Evolutionary conservation across 345 rosid species (phyloP), one percentile per base, ranked within the genome.

Genomic region (Melaleuca quinquenervia): DNA sequence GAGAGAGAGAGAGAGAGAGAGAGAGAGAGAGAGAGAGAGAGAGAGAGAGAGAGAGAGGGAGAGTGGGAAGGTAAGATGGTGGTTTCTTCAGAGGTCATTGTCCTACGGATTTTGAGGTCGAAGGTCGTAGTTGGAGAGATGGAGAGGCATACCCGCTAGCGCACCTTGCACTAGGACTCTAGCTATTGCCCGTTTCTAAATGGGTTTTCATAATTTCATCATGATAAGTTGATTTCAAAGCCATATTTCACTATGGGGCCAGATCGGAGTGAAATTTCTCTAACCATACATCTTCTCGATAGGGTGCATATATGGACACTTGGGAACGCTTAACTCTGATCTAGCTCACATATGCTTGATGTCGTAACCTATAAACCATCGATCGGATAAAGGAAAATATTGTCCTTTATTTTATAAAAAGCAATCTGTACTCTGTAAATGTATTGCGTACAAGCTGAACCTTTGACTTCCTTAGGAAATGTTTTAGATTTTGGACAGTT

Each of bases 41-140:
- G 48, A 82, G 84, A 26, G 21, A 8, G 83, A 87, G 91, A 82
- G 85, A 82, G 10, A 41, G 60, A 36, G 58, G 83, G 26, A 64
- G 49, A 83, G 24, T 8, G 44, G 82, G 58, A 49, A 82, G 55
- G 74, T 78, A 84, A 70, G 88, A 86, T 85, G 90, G 91, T 91
- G 88, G 91, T 92, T 90, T 8, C 36, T 36, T 89, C 50, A 84
- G 88, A 87, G 90, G 94, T 92, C 87, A 3, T 86, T 93, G 90
- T 93, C 95, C 60, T 11, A 80, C 58, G 88, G 96, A 92, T 93
- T 87, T 91, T 92, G 91, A 92, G 96, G 94, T 94, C 92, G 91
- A 87, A 82, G 85, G 96, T 93, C 96, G 87, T 76, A 88, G 88
- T 92, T 92, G 60, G 80, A 36, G 80, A 85, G 96, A 92, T 94